Evolutionary conservation across 306 rosid genomes (phyloP), one percentile per base, ranked within the genome.

Genomic region (Urtica urens): DNA sequence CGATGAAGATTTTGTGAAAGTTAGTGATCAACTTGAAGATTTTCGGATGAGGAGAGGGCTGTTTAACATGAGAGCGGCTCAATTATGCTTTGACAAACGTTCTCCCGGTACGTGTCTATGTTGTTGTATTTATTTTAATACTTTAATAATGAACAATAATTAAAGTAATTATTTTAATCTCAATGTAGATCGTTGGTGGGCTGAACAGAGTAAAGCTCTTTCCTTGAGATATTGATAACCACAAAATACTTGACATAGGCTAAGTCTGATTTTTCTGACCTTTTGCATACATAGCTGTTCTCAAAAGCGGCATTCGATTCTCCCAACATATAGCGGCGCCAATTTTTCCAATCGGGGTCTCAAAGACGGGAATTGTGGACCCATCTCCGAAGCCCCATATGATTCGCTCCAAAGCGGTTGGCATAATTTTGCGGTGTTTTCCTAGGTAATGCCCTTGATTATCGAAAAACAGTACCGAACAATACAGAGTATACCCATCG

Each of bases 371-470:
- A 64, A 88, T 84, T 44, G 93, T 88, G 8, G 95, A 88, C 57
- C 95, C 97, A 59, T 83, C 97, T 14, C 97, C 97, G 66, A 81
- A 88, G 34, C 95, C 97, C 97, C 97, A 88, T 22, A 88, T 74
- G 51, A 84, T 53, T 13, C 94, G 69, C 70, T 84, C 97, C 59
- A 88, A 27, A 29, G 65, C 78, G 0, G 97, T 88, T 59, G 97
- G 97, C 97, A 88, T 81, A 43, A 81, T 3, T 63, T 88, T 88
- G 57, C 95, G 76, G 77, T 88, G 97, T 71, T 88, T 88, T 68
- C 97, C 97, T 46, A 88, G 55, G 61, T 78, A 88, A 57, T 22
- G 67, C 28, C 97, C 95, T 61, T 88, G 93, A 57, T 88, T 71
- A 72, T 88, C 90, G 56, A 88, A 88, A 68, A 83, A 88, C 35